Evolutionary conservation across 805 yeast species (phyloP), one percentile per base, ranked within the genome.

Genomic region (Kodamaea neixiangensis): DNA sequence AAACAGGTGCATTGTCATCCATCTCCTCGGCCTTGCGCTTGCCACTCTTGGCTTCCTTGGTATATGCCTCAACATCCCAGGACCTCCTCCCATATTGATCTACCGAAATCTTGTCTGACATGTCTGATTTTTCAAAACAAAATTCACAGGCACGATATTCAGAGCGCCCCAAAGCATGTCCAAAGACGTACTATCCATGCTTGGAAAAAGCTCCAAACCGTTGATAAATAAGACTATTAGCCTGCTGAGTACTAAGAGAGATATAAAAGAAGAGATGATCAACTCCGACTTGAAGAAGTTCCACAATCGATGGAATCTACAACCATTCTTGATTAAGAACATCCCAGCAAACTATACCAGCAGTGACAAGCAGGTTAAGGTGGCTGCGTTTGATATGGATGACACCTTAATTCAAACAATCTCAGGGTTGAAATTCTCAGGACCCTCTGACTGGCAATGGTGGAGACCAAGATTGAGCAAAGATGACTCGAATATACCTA

Each of bases 351-450:
- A 22, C 13, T 22, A 35, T 5, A 19, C 11, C 2, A 7, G 18
- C 15, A 15, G n/a, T 7, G 19, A 13, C 11, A 35, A 45, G 15
- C 13, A 33, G 13, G 43, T 37, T 3, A 45, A 73, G 39, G 59
- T 87, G 1, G 89, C 89, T 1, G 87, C 87, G 0, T 93, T 92
- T 66, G 98, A 93, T 65, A 72, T 93, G 46, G 99, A 93, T 70
- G 86, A 82, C 7, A 93, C 98, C 0, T 58, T 93, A 6, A 80
- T 89, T 0, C 63, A 64, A 13, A 84, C 97, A 0, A 85, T 81
- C 61, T 77, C 88, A 0, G 89, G 89, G 0, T 44, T 61, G 14
- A 77, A 72, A 44, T 89, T 85, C 0, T 67, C 76, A 19, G 70
- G 79, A 6, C 78, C 87, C 1, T 54, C 65, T 2, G 98, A 93